Conservation (phyloP, 768 basidiomycete genomes). For the Amanita subjunquillea region DNA sequence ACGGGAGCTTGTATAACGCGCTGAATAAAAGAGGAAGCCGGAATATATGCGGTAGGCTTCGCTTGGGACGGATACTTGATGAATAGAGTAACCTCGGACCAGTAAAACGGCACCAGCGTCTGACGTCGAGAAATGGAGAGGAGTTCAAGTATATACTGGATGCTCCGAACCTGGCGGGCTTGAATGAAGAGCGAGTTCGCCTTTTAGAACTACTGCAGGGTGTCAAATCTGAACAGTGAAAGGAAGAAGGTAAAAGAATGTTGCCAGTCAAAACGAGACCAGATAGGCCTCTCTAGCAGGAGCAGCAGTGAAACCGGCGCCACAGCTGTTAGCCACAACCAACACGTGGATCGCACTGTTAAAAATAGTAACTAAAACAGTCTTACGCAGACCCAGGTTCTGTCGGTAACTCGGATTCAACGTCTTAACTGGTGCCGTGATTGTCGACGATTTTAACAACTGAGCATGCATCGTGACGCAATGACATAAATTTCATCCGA, state of each 20-base stretch:
- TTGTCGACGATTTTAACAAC: neutral
- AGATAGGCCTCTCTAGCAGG: neutral
- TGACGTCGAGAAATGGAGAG: slow-evolving; percentile 1
- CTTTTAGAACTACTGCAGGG: neutral
- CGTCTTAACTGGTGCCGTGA: neutral
- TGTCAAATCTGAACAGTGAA: neutral
- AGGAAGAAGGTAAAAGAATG: neutral
- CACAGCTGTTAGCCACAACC: neutral
- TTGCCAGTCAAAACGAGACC: neutral
- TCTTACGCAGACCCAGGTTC: neutral
- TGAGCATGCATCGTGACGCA: neutral
- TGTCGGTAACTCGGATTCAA: neutral
- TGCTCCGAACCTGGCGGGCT: neutral
- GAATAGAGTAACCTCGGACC: slow-evolving; percentile 1
- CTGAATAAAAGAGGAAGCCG: neutral
- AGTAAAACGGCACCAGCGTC: neutral
- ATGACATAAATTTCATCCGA: neutral
- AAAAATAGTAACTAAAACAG: neutral
- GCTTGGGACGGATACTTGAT: neutral
- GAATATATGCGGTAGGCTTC: neutral
- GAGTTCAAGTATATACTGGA: neutral
- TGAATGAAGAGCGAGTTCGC: neutral
- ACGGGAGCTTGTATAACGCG: neutral
- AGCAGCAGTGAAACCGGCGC: neutral
- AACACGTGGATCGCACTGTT: neutral